Percentiles rank a stretch among this genome's conserved stretches.
Evolutionary conservation across 192 early-diverging fungal species (phyloP).

Genomic region (Entrophospora sp.): DNA sequence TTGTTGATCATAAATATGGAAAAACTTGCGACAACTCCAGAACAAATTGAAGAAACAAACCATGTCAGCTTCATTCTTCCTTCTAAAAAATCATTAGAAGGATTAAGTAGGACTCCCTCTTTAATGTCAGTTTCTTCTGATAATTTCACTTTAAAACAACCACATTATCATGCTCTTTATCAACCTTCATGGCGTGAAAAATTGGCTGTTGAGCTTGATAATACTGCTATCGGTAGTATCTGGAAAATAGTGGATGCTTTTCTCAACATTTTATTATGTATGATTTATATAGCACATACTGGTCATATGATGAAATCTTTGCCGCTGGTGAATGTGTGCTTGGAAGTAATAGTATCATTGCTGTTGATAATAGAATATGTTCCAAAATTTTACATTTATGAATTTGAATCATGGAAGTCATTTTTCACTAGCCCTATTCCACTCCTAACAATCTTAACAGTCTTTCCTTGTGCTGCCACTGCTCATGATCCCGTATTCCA

Average conservation of each 20-base stretch:
- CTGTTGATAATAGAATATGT: conserved; percentile 13
- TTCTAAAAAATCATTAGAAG: not conserved
- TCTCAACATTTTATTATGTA: conserved; percentile 13
- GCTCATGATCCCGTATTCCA: not conserved
- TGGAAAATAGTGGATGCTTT: conserved; percentile 19
- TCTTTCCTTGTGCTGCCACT: not conserved
- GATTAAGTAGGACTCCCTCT: conserved; percentile 2
- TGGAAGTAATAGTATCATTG: not conserved
- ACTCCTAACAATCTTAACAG: conserved; percentile 4
- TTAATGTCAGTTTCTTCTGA: not conserved
- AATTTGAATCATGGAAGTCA: conserved; percentile 15
- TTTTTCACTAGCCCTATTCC: conserved; percentile 4
- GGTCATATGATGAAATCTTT: not conserved
- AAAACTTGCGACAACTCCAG: not conserved
- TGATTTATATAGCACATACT: conserved; percentile 7
- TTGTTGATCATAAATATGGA: too few relatives aligned
- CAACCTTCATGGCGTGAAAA: conserved; percentile 16
- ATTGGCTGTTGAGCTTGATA: conserved; percentile 15
- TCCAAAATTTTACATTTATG: conserved; percentile 19
- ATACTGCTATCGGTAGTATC: conserved; percentile 13
- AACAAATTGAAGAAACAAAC: not conserved
- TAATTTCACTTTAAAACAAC: conserved; percentile 17
- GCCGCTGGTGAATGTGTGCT: not conserved
- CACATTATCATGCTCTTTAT: conserved; percentile 9
- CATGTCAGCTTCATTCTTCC: not conserved